These are phyloP conservation scores for Allium sativum DNA, from an alignment of 106 monocot genomes.

Conservation along the genomic window DNA sequence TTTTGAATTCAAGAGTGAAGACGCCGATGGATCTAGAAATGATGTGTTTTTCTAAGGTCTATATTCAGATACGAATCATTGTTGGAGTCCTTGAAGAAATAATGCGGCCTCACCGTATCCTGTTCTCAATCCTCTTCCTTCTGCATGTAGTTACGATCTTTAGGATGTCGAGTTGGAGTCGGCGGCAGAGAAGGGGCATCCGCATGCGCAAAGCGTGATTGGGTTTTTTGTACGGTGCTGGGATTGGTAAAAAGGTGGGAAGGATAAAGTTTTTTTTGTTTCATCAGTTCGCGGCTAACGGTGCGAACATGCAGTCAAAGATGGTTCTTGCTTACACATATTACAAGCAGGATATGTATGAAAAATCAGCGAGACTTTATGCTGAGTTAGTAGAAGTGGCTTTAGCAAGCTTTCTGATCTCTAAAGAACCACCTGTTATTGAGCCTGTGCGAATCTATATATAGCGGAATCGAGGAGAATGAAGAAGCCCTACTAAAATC, in stretches of 20 bases:
- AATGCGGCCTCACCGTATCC: no score
- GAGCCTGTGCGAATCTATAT: constrained; percentile 72
- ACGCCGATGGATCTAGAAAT: no score
- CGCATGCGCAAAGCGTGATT: constrained; percentile 68
- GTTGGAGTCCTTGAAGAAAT: no score
- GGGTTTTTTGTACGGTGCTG: constrained; percentile 53
- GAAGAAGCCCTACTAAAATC: constrained; percentile 65
- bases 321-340: constrained; percentile 87
- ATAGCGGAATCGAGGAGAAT: constrained; percentile 83
- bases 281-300: constrained; percentile 67
- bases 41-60: no score
- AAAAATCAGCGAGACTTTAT: constrained; percentile 71
- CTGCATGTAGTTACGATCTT: constrained; percentile 13
- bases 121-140: constrained; percentile 7
- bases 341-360: constrained; percentile 78
- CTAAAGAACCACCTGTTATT: constrained; percentile 70
- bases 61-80: no score
- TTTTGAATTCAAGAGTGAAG: no score
- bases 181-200: constrained; percentile 35
- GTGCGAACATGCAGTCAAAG: constrained; percentile 80
- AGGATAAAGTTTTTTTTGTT: constrained; percentile 48
- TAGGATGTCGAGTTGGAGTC: constrained; percentile 39
- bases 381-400: constrained; percentile 88
- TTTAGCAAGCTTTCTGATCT: constrained; percentile 75
- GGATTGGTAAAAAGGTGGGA: constrained; percentile 32